A percentile compares a stretch with the other conserved stretches of the same genome.
Conservation (phyloP, 495 filamentous ascomycete genomes). For the Tuber calosporum region DNA sequence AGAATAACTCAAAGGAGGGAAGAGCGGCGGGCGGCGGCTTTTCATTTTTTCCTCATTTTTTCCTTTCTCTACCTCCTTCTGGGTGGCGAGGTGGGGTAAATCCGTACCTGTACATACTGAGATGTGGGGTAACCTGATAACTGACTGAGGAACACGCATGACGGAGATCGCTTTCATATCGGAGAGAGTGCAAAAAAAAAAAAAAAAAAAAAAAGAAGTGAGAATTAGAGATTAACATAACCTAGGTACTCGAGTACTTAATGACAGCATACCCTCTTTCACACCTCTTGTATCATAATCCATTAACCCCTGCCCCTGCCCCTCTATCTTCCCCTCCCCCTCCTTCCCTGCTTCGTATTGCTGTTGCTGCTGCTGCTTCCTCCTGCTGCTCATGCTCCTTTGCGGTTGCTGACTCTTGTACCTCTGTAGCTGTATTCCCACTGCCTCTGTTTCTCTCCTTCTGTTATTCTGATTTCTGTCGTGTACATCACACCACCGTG, state of each 20-base stretch:
- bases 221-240: conserved; percentile 34
- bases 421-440: neutral
- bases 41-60: neutral
- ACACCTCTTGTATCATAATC: neutral
- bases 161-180: conserved; percentile 24
- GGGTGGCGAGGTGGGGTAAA: conserved; percentile 37
- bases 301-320: neutral
- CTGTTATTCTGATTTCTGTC: conserved; percentile 23
- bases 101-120: conserved; percentile 34
- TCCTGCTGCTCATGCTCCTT: neutral
- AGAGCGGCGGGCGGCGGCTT: conserved; percentile 25
- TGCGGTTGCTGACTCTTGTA: conserved; percentile 2
- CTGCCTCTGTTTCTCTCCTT: conserved; percentile 5
- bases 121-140: conserved; percentile 37
- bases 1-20: conserved; percentile 13
- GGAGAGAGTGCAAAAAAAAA: conserved; percentile 14
- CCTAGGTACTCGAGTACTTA: conserved; percentile 39
- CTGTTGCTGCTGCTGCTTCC: neutral
- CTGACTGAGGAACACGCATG: conserved; percentile 17
- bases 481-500: conserved; percentile 11
- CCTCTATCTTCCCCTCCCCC: neutral
- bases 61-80: neutral
- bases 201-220: conserved; percentile 8
- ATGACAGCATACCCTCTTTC: conserved; percentile 34
- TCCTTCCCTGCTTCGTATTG: conserved; percentile 30